These are phyloP conservation scores for Phytophthora pseudosyringae DNA, from an alignment of 352 stramenopile species.

Conservation along the genomic window DNA sequence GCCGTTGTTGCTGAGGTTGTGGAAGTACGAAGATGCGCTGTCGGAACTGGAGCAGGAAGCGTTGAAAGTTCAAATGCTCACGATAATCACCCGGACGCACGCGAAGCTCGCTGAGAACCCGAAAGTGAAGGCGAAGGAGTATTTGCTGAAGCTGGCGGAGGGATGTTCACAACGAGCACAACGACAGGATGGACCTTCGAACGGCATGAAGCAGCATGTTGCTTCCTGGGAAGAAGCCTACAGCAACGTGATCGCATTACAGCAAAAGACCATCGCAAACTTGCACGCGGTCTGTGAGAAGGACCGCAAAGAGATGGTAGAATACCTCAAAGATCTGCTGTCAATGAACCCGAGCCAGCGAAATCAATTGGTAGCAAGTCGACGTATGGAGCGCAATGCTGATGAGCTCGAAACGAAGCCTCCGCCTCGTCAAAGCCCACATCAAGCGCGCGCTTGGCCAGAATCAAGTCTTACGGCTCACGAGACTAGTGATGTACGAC, in stretches of 20 bases:
- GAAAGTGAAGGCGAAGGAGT: constrained; percentile 67
- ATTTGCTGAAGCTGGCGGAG: constrained; percentile 66
- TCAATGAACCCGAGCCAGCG: constrained; percentile 50
- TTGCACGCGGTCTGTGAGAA: constrained; percentile 63
- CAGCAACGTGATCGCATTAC: constrained; percentile 69
- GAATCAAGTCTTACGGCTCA: constrained; percentile 10
- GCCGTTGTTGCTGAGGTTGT: constrained; percentile 50
- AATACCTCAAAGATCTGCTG: constrained; percentile 62
- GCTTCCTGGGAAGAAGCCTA: constrained; percentile 78
- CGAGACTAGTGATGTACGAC: constrained; percentile 9
- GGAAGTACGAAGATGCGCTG: constrained; percentile 52
- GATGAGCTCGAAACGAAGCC: constrained; percentile 23
- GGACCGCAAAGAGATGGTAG: constrained; percentile 46
- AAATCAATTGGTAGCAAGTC: constrained; percentile 22
- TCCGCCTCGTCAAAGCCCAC: neutral
- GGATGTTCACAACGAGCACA: constrained; percentile 16
- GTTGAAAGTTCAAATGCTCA: constrained; percentile 69
- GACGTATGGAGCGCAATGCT: neutral
- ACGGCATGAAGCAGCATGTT: constrained; percentile 44
- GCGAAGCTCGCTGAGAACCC: constrained; percentile 63
- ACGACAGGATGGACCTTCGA: constrained; percentile 19
- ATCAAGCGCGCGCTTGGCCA: constrained; percentile 7
- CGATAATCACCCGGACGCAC: constrained; percentile 65
- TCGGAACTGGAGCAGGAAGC: constrained; percentile 35
- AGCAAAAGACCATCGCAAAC: constrained; percentile 79